Conservation (phyloP, 73 alveolate species). For the Paraurostyla sp. region DNA sequence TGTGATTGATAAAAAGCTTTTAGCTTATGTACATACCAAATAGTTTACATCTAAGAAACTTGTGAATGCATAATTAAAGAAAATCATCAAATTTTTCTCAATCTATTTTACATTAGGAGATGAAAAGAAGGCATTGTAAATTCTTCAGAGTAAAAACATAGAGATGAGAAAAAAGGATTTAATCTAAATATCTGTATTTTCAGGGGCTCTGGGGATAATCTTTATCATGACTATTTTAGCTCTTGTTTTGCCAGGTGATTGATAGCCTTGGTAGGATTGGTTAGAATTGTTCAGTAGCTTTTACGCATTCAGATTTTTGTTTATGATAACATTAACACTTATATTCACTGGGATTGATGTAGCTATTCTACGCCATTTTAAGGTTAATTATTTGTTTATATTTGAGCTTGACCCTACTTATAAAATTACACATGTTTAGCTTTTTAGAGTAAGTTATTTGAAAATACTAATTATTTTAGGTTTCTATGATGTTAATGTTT, state of each 20-base stretch:
- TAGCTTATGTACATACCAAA: not conserved
- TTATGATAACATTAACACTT: constrained; percentile 14
- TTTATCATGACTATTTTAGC: not conserved
- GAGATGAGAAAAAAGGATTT: not conserved
- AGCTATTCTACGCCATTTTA: not conserved
- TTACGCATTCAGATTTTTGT: constrained; percentile 15
- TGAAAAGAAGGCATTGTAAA: not conserved
- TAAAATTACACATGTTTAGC: constrained; percentile 14
- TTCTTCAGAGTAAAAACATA: not conserved
- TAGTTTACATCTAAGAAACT: not conserved
- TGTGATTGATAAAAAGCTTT: not conserved
- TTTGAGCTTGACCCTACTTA: constrained; percentile 64
- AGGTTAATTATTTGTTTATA: constrained; percentile 61
- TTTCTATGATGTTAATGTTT: not conserved
- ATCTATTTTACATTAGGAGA: not conserved
- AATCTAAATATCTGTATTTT: not conserved
- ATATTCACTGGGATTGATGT: constrained; percentile 45
- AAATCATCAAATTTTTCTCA: not conserved
- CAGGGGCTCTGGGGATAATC: not conserved
- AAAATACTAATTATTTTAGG: not conserved
- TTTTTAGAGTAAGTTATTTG: not conserved
- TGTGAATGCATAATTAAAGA: not conserved
- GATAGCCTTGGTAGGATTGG: not conserved
- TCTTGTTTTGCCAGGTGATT: constrained; percentile 8
- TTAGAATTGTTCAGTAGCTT: not conserved